phyloP scores from a whole-genome alignment of 2,329 filamentous ascomycete genomes.

The Penicillium sp. region DNA sequence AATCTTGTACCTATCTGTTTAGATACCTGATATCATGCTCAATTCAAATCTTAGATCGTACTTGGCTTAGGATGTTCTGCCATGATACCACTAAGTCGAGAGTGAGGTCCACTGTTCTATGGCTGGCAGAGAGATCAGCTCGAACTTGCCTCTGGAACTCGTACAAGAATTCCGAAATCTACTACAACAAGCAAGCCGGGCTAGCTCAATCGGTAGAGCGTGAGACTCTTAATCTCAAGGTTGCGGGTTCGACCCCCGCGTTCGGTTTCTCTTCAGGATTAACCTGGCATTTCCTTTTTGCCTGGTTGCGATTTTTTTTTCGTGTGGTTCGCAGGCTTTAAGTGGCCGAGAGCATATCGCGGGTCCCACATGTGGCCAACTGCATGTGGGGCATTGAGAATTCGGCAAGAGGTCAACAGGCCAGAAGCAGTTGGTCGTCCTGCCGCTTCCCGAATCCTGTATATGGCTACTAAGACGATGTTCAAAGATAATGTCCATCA shows the following conservation, averaged over 20 bases:
- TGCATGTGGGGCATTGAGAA: slow-evolving; percentile 63
- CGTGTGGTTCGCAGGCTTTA: slow-evolving; percentile 1
- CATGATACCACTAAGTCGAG: too few relatives aligned
- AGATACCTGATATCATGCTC: too few relatives aligned
- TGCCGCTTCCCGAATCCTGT: slow-evolving; percentile 61
- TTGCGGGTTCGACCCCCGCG: slow-evolving; percentile 46
- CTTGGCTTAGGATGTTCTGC: too few relatives aligned
- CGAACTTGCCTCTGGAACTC: too few relatives aligned
- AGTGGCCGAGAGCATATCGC: slow-evolving; percentile 10
- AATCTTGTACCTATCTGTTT: too few relatives aligned
- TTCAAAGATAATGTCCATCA: slow-evolving; percentile 62
- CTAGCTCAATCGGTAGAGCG: slow-evolving; percentile 55
- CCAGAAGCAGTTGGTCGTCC: slow-evolving; percentile 62
- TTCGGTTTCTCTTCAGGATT: slow-evolving; percentile 34
- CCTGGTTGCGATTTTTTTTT: slow-evolving; percentile 8
- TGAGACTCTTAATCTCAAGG: slow-evolving; percentile 53
- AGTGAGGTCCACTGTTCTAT: too few relatives aligned
- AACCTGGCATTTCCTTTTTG: slow-evolving; percentile 22
- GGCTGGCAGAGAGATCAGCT: too few relatives aligned
- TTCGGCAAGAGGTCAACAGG: slow-evolving; percentile 66
- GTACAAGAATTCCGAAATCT: too few relatives aligned
- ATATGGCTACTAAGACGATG: slow-evolving; percentile 70
- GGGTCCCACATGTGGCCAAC: slow-evolving; percentile 40
- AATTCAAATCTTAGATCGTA: too few relatives aligned
- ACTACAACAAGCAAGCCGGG: slow-evolving; percentile 33